Conservation (phyloP, 768 basidiomycete species). For the Boletellus ananas region DNA sequence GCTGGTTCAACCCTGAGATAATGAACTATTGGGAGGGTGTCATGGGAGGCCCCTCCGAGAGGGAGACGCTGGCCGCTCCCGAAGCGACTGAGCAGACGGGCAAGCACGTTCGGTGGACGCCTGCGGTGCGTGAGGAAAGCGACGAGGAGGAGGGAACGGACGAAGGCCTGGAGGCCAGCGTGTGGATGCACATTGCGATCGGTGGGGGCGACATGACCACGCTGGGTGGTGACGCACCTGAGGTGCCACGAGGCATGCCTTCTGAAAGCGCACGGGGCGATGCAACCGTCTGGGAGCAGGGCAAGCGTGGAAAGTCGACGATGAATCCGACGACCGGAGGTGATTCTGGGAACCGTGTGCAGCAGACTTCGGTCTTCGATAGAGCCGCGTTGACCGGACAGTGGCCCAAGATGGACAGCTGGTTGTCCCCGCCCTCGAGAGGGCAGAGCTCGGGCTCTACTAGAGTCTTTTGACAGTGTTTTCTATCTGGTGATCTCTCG, state of each 20-base stretch:
- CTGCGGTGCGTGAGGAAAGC: constrained; percentile 13
- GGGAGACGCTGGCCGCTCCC: constrained; percentile 2
- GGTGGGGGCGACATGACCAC: constrained; percentile 21
- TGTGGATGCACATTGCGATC: constrained; percentile 33
- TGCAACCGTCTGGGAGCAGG: constrained; percentile 21
- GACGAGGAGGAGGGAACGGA: constrained; percentile 23
- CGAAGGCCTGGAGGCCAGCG: constrained; percentile 12
- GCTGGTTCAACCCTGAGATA: constrained; percentile 25
- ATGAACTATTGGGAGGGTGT: constrained; percentile 30
- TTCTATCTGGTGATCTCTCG: not conserved
- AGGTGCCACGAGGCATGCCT: not conserved
- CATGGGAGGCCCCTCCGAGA: constrained; percentile 16
- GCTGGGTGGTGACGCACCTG: constrained; percentile 1
- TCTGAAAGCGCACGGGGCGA: constrained; percentile 6
- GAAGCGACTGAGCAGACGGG: constrained; percentile 4
- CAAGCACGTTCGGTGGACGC: constrained; percentile 28
- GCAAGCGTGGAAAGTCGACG: constrained; percentile 20
- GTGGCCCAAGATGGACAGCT: constrained; percentile 36
- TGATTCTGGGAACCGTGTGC: constrained; percentile 22
- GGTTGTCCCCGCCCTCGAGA: constrained; percentile 28
- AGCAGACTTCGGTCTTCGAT: constrained; percentile 25
- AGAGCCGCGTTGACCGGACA: constrained; percentile 26
- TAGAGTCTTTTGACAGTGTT: constrained; percentile 26
- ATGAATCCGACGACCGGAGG: constrained; percentile 9
- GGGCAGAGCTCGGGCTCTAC: constrained; percentile 31